Evolutionary conservation across 2,329 filamentous ascomycete species (phyloP), one percentile per base, ranked within the genome.

Genomic region (Exophiala calicioides): DNA sequence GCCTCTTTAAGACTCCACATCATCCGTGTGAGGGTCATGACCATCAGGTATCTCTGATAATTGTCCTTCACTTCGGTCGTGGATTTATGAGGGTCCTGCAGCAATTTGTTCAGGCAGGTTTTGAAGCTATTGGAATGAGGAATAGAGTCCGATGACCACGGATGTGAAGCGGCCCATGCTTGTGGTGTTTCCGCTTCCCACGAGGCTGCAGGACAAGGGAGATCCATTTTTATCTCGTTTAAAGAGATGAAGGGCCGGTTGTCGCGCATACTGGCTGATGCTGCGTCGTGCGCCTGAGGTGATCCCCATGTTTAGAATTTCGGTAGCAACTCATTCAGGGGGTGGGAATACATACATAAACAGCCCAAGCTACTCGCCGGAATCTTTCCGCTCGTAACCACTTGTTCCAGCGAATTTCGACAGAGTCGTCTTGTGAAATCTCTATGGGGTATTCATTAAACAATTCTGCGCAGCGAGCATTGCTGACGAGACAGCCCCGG

Each of bases 271-370:
- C 37, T 42, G 3, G 35, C 10, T 3, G 19, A 23, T 2, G 47
- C 45, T 4, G 47, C 16, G 23, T 50, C 47, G n/a, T n/a, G n/a
- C n/a, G n/a, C n/a, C n/a, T n/a, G n/a, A n/a, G n/a, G n/a, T n/a
- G n/a, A n/a, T n/a, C n/a, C n/a, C n/a, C n/a, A n/a, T n/a, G n/a
- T n/a, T n/a, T n/a, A n/a, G n/a, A n/a, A n/a, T n/a, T n/a, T n/a
- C n/a, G n/a, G n/a, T n/a, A n/a, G n/a, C n/a, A n/a, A n/a, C n/a
- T n/a, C n/a, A n/a, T n/a, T n/a, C n/a, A n/a, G n/a, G n/a, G n/a
- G n/a, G n/a, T n/a, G n/a, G n/a, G n/a, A n/a, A n/a, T n/a, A 21
- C 36, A 37, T 19, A 40, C 29, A 19, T 41, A 50, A 2, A 50
- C 16, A 2, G 30, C 47, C 47, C 47, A 50, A 3, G 18, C 47